phyloP scores from a whole-genome alignment of 2,329 filamentous ascomycete genomes.

The Ophiostoma sp. region DNA sequence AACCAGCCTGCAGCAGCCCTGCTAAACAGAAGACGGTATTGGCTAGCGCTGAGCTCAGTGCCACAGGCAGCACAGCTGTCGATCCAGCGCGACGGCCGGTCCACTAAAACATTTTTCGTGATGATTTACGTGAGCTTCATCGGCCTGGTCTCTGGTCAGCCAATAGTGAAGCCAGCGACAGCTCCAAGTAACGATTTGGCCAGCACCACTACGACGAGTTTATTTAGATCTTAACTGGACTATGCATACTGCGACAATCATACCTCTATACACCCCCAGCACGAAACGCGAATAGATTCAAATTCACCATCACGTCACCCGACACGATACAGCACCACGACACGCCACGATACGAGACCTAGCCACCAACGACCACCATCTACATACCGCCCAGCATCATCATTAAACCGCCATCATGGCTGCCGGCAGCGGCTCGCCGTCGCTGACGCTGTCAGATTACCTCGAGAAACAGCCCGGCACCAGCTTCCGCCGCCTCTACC shows the following conservation, averaged over 20 bases:
- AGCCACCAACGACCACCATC: not conserved
- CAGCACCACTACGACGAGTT: not conserved
- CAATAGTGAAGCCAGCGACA: not conserved
- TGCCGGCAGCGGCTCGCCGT: conserved; percentile 33
- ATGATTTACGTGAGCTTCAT: conserved; percentile 1
- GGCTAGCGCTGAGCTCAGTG: not conserved
- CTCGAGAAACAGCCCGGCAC: conserved; percentile 86
- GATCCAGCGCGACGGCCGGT: not conserved
- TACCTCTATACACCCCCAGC: not conserved
- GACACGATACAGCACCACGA: not conserved
- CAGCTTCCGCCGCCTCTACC: conserved; percentile 86
- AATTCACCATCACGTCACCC: not conserved
- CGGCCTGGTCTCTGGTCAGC: not conserved
- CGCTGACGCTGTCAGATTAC: conserved; percentile 72
- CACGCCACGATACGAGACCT: not conserved
- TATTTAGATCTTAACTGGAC: too few species aligned
- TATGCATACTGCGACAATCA: not conserved
- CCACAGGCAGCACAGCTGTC: conserved; percentile 1
- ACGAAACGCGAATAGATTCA: not conserved
- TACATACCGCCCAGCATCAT: not conserved
- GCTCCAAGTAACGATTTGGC: not conserved
- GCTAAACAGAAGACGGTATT: not conserved
- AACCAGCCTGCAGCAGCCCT: not conserved
- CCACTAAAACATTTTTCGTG: conserved; percentile 11
- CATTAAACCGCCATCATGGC: conserved; percentile 5